Conservation (phyloP, 75 land plant genomes). For the Selaginella moellendorffii region DNA sequence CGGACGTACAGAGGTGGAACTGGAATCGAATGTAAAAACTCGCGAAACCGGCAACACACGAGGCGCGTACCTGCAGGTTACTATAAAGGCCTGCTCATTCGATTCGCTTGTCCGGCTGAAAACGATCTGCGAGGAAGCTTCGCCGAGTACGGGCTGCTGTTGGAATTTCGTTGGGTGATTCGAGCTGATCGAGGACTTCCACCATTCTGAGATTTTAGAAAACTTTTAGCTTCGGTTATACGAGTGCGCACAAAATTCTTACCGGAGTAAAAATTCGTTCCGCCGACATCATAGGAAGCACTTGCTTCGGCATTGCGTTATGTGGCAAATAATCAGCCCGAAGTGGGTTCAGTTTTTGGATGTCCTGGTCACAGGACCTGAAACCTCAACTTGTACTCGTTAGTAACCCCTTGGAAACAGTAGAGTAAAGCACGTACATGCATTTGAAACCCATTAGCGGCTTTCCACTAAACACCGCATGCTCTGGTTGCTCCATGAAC, state of each 20-base stretch:
- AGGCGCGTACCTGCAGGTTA: too few relatives aligned
- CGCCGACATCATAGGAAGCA: conserved; percentile 28
- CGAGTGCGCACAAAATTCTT: background rate
- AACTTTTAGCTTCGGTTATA: too few relatives aligned
- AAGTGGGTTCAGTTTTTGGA: conserved; percentile 19
- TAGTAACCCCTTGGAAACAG: too few relatives aligned
- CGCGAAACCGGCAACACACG: too few relatives aligned
- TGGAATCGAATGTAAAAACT: too few relatives aligned
- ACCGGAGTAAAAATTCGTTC: conserved; percentile 17
- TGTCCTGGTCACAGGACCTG: conserved; percentile 29
- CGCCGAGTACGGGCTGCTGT: background rate
- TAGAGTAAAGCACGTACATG: conserved; percentile 16
- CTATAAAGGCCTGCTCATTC: background rate
- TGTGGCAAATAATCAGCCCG: conserved; percentile 19
- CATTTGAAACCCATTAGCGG: conserved; percentile 31
- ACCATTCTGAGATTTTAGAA: background rate
- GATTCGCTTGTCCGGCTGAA: background rate
- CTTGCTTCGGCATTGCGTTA: conserved; percentile 23
- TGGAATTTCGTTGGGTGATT: background rate
- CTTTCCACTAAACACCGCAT: conserved; percentile 32
- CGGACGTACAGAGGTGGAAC: too few relatives aligned
- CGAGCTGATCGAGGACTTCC: background rate
- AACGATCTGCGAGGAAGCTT: background rate
- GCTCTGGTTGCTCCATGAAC: conserved; percentile 10
- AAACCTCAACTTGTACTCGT: too few relatives aligned